Base-by-base conservation (phyloP, 768 basidiomycete genomes). In the Russula sp. region DNA sequence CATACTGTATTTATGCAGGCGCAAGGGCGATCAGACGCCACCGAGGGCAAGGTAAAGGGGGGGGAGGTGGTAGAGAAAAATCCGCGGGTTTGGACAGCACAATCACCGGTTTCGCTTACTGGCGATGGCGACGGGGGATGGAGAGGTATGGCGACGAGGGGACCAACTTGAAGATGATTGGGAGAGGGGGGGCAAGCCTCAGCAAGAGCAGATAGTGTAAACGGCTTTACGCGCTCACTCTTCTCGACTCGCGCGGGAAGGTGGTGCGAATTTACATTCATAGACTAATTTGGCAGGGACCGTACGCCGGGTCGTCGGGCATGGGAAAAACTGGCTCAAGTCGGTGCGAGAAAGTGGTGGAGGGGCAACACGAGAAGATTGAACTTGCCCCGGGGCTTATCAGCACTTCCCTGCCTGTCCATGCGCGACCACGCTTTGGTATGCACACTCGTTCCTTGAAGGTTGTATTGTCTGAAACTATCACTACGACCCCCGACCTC, bases 21-120 rank as follows among this genome's bases (percentile, higher is more conserved):
- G 52, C 52, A 45, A 60, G 59, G 59, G 51, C 59, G 52, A 60
- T 60, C 59, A 60, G 32, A 42, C 51, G 59, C 59, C 52, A 60
- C 59, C 27, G 44, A 18, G 20, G 52, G 45, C 10, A 39, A 44
- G 42, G 31, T 6, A 31, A 44, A 44, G 8, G 40, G 31, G 8
- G 40, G 31, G 40, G 40, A 18, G 11, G 18, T 14, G 31, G 55
- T 16, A 4, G 14, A 18, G 16, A 3, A 11, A 37, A 53, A 5
- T 9, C 20, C 3, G 45, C 9, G 45, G 20, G 20, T 11, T 45
- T 11, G 18, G 20, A 47, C n/a, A 47, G 45, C 45, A 20, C 45
- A 47, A 47, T 47, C n/a, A 20, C n/a, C 45, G 7, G 20, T 47
- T 47, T 40, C 13, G 13, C 10, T 40, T 13, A 40, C 39, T 40